phyloP scores from a whole-genome alignment of 805 yeast genomes.

The Nakazawaea pomicola region DNA sequence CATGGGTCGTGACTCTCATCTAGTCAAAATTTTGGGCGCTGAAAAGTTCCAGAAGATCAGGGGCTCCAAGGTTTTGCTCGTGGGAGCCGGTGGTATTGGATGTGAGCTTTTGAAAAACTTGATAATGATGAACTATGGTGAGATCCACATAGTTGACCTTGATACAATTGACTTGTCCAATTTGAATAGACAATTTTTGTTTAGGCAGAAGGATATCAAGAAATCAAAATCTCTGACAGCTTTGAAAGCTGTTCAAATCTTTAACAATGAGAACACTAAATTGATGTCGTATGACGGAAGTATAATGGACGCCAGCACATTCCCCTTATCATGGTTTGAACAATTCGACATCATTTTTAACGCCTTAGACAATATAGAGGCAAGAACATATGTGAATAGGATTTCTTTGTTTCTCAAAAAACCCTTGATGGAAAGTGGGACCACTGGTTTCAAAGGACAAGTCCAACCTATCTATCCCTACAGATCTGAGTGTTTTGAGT shows the following conservation, averaged over 20 bases:
- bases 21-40: conserved; percentile 40
- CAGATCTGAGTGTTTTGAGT: conserved; percentile 87
- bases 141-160: conserved; percentile 86
- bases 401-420: conserved; percentile 68
- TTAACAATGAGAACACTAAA: conserved; percentile 60
- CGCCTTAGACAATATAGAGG: conserved; percentile 91
- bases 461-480: conserved; percentile 87
- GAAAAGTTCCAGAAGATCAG: conserved; percentile 26
- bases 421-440: conserved; percentile 90
- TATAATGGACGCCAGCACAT: conserved; percentile 69
- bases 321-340: conserved; percentile 71
- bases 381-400: conserved; percentile 83
- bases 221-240: conserved; percentile 85
- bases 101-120: conserved; percentile 84
- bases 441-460: conserved; percentile 93
- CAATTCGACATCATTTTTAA: conserved; percentile 80
- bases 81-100: conserved; percentile 97
- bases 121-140: conserved; percentile 75
- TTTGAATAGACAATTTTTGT: conserved; percentile 87
- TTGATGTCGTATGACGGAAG: conserved; percentile 81
- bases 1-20: conserved; percentile 31
- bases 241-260: conserved; percentile 69
- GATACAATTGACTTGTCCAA: conserved; percentile 94
- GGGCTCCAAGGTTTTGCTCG: conserved; percentile 62
- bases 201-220: conserved; percentile 85